A percentile compares a stretch with the other conserved stretches of the same genome.
Conservation (phyloP, 495 filamentous ascomycete species). For the Evansstolkia leycettana region DNA sequence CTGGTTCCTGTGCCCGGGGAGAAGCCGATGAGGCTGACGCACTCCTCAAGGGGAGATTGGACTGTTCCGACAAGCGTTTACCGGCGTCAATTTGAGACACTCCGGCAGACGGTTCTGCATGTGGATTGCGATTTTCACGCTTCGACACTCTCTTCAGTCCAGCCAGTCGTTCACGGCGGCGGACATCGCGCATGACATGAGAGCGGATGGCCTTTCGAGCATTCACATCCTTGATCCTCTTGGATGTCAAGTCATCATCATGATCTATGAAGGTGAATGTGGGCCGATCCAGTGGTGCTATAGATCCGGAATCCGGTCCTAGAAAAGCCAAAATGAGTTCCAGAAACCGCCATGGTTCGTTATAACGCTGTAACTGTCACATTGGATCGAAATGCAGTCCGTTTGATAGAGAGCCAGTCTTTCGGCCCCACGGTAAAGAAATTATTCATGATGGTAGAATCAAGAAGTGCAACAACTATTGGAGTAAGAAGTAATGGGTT, state of each 20-base stretch:
- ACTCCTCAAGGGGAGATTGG: conserved; percentile 8
- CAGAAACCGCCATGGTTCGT: not conserved
- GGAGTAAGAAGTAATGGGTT: too few species aligned
- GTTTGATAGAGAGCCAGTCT: too few species aligned
- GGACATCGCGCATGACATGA: conserved; percentile 30
- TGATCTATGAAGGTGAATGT: conserved; percentile 28
- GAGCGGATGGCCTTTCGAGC: conserved; percentile 25
- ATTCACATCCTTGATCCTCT: conserved; percentile 25
- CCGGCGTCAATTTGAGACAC: too few species aligned
- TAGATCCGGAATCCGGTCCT: conserved; percentile 8
- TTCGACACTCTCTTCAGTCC: conserved; percentile 20
- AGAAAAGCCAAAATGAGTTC: not conserved
- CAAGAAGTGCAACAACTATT: too few species aligned
- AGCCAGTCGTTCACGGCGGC: conserved; percentile 22
- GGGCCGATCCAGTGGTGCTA: conserved; percentile 15
- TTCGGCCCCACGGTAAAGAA: too few species aligned
- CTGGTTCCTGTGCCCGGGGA: conserved; percentile 1
- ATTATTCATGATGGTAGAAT: too few species aligned
- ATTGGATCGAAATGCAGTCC: too few species aligned
- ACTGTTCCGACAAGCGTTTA: not conserved
- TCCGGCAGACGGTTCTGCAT: conserved; percentile 2
- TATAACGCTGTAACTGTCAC: too few species aligned
- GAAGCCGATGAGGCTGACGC: conserved; percentile 7
- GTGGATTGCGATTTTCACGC: conserved; percentile 10
- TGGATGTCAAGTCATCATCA: conserved; percentile 25